Evolutionary conservation across 345 rosid genomes (phyloP), one percentile per base, ranked within the genome.

Genomic region (Salix caprea): DNA sequence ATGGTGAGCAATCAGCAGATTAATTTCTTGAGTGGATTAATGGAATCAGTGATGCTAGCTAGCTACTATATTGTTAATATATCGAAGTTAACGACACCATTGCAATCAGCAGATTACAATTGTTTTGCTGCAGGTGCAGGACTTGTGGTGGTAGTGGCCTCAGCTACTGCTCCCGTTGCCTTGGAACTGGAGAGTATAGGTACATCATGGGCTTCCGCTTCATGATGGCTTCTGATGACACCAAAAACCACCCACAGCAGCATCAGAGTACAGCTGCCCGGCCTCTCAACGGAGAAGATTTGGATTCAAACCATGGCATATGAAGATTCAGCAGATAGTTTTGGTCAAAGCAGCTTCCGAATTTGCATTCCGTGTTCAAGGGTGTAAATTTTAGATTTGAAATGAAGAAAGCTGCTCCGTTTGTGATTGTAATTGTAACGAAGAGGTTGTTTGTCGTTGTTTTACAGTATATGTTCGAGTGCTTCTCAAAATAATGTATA

Each of bases 81-180:
- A 40, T 40, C 13, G 0, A 40, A 40, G 14, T 10, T 10, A 40
- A 10, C 14, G 12, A 10, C 44, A 9, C 13, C 44, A 58, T 26
- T 7, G 7, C 30, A 65, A 8, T 6, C 32, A 21, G 54, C 2
- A 16, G 32, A 62, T 73, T 23, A 18, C 24, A 39, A 23, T 46
- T n/a, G 13, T 34, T 44, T 50, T 50, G 26, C 12, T 60, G 78
- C 85, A 92, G 96, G 94, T 92, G 97, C 81, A 78, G 71, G 67
- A 71, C 86, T 44, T 91, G 96, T 77, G 96, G 92, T n/a, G 97
- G 96, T 12, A 91, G 91, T 76, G 97, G 96, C 76, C 88, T 91
- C 40, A n/a, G 78, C 72, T 84, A 85, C 67, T 90, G 95, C 81
- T 82, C 89, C 50, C 93, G 94, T 28, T 94, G 97, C 82, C 87